A percentile compares a stretch with the other conserved stretches of the same genome.
phyloP scores from a whole-genome alignment of 768 basidiomycete genomes.

The Russula dissimulans region DNA sequence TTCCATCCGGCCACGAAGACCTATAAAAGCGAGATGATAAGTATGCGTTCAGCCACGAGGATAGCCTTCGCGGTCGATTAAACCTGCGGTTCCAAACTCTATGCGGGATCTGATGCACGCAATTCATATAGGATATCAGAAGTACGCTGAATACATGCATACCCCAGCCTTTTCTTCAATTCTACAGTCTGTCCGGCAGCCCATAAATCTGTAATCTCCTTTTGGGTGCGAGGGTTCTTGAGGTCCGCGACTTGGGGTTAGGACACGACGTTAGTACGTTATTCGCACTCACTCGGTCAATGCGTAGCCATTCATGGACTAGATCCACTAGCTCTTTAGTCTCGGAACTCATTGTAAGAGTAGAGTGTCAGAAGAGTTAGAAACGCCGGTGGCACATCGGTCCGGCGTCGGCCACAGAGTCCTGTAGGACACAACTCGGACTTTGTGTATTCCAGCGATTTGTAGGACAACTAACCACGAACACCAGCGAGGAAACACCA shows the following conservation, averaged over 20 bases:
- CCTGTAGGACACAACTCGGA: no score
- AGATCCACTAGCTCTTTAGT: constrained; percentile 29
- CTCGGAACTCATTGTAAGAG: background rate
- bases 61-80: background rate
- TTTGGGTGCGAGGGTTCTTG: constrained; percentile 43
- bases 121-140: background rate
- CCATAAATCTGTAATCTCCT: constrained; percentile 42
- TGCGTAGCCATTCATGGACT: constrained; percentile 42
- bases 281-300: constrained; percentile 33
- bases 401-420: background rate
- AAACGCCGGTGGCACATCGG: background rate
- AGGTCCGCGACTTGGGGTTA: background rate
- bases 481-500: no score
- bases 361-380: background rate
- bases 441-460: no score
- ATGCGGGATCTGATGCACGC: constrained; percentile 53
- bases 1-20: constrained; percentile 74
- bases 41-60: background rate
- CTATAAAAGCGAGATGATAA: constrained; percentile 28
- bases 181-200: constrained; percentile 35
- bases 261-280: background rate
- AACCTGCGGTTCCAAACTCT: constrained; percentile 83
- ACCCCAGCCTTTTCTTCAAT: constrained; percentile 52
- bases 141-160: background rate
- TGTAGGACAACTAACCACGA: no score